Base-by-base conservation (phyloP, 164 flowering plant genomes). In the Aristolochia californica region DNA sequence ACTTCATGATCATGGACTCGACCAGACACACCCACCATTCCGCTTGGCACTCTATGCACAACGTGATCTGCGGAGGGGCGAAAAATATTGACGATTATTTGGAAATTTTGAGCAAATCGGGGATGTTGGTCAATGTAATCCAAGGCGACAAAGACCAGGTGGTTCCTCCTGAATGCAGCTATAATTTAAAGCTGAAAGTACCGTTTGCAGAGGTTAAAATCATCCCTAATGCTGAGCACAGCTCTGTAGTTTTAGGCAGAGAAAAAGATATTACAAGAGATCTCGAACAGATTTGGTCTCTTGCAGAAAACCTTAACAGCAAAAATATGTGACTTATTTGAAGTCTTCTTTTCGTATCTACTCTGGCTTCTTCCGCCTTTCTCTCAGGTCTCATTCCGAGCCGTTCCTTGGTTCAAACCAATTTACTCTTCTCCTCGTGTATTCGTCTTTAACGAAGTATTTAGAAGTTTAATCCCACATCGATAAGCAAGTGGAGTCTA, bases 1-100 rank as follows among this genome's bases (percentile, higher is more conserved):
- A 63, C 28, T 76, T 77, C 66, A 28, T 47, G 68, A 40, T 72
- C 8, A 47, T 47, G 40, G 95, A 82, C 67, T 50, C 85, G 56
- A 72, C 81, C 0, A 76, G 72, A 59, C 91, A 87, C 71, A 91
- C 96, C 5, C 96, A 87, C 70, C 89, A 85, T 62, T 85, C 96
- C 23, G 95, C 94, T 27, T 91, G 97, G 97, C 94, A 87, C 43
- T 68, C 78, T 23, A 83, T 91, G 91, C 96, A 91, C 52, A 91
- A 91, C 61, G 86, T 91, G 64, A 71, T 91, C 43, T 85, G 94
- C 64, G 91, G 94, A 5, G 87, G 86, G 47, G 82, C 83, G 27
- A 79, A 75, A 48, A 55, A 53, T 1, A 62, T 79, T 69, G 95
- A 84, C 50, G 66, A 63, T 25, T 84, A 69, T 65, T 69, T 91